Evolutionary conservation across 306 rosid genomes (phyloP), one percentile per base, ranked within the genome.

Genomic region (Vigna radiata): DNA sequence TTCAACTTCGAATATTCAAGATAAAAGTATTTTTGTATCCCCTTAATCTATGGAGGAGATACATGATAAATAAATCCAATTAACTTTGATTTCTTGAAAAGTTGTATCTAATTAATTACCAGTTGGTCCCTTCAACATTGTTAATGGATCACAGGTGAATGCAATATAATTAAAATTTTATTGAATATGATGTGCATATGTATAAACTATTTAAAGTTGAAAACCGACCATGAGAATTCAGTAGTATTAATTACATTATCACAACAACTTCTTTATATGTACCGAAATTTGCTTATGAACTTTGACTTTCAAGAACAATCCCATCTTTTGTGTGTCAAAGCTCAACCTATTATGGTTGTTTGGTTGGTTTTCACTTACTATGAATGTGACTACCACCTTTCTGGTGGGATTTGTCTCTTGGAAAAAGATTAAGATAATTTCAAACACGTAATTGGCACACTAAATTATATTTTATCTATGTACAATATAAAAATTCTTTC

Each of bases 291-390:
- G 50, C 48, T 27, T 41, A 19, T 19, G 33, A 67, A 14, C 29
- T 81, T 67, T 68, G 76, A 81, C 80, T 74, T 81, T 33, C 49
- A 4, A 15, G 29, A 36, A 59, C 67, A 67, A 58, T 47, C n/a
- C 31, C 1, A 31, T 59, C 44, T 65, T 31, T 47, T 63, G 74
- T 47, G 7, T 47, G 71, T 68, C 81, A 81, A 81, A 75, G 53
- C n/a, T 68, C 14, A 41, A 49, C 62, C 53, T 47, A 58, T 33
- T 74, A 44, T 66, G 70, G 47, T 59, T 78, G 77, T 68, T 73
- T 78, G 86, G 86, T 78, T 78, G 80, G 81, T 70, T 68, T 83
- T 83, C 83, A 83, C 80, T 73, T 39, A 21, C 56, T 16, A n/a
- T 72, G 56, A 82, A 73, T 55, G 39, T 65, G 73, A 41, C 69